Conservation (phyloP, 1,284 basidiomycete species). For the Ganoderma lucidum region DNA sequence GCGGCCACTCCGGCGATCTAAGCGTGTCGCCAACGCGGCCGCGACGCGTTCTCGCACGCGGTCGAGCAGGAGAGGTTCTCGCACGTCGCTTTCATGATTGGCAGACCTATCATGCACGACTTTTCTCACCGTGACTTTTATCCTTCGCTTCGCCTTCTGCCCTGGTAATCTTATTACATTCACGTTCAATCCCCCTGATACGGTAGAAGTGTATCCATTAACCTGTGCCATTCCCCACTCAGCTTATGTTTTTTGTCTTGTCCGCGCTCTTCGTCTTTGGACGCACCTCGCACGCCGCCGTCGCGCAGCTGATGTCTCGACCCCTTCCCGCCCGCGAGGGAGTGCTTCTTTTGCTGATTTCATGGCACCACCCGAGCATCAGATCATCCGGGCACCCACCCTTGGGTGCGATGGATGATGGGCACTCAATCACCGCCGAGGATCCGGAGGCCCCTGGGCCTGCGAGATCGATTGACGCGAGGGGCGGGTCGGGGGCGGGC, state of each 20-base stretch:
- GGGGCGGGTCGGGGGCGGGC: slow-evolving; percentile 18
- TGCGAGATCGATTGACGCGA: slow-evolving; percentile 22
- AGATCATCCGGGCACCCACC: slow-evolving; percentile 27
- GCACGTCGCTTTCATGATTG: slow-evolving; percentile 44
- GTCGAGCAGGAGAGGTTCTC: slow-evolving; percentile 43
- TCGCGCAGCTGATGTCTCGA: slow-evolving; percentile 21
- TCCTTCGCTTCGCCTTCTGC: slow-evolving; percentile 21
- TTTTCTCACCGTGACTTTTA: slow-evolving; percentile 18
- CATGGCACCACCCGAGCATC: slow-evolving; percentile 27
- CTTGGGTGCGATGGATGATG: slow-evolving; percentile 36
- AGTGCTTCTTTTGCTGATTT: slow-evolving; percentile 31
- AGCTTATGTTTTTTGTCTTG: slow-evolving; percentile 11
- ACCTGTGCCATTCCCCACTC: slow-evolving; percentile 9
- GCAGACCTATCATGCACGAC: slow-evolving; percentile 27
- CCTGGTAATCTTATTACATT: slow-evolving; percentile 40
- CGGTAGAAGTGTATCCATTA: slow-evolving; percentile 38
- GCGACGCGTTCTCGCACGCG: slow-evolving; percentile 54
- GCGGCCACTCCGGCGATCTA: slow-evolving; percentile 65
- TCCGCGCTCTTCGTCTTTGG: slow-evolving; percentile 21
- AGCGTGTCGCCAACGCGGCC: slow-evolving; percentile 66
- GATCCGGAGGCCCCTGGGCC: slow-evolving; percentile 30
- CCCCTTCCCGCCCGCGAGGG: slow-evolving; percentile 11
- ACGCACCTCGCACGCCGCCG: slow-evolving; percentile 8
- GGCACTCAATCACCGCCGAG: slow-evolving; percentile 36
- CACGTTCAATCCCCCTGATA: slow-evolving; percentile 27